phyloP scores from a whole-genome alignment of 2,329 filamentous ascomycete genomes.

The Penicillium olsonii region DNA sequence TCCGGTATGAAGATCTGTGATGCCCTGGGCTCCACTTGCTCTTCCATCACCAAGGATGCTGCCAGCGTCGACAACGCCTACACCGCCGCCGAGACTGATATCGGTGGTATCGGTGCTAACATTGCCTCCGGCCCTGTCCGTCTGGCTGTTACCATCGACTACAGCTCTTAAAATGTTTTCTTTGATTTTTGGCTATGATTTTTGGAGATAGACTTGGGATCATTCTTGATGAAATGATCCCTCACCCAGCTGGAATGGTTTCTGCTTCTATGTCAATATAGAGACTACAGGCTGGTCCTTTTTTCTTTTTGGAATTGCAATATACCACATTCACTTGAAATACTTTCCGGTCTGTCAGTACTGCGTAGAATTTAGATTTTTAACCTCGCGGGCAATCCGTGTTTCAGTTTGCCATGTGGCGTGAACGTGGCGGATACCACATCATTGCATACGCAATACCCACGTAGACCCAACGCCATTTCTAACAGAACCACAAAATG shows the following conservation, averaged over 20 bases:
- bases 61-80: slow-evolving; percentile 35
- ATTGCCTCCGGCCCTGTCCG: slow-evolving; percentile 27
- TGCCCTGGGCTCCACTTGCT: slow-evolving; percentile 29
- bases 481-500: background rate
- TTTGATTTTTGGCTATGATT: slow-evolving; percentile 7
- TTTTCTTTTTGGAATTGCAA: slow-evolving; percentile 3
- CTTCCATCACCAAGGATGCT: slow-evolving; percentile 28
- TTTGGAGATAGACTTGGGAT: slow-evolving; percentile 8
- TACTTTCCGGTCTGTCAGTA: background rate
- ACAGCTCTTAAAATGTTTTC: slow-evolving; percentile 25
- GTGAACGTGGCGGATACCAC: slow-evolving; percentile 6
- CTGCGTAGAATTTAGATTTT: background rate
- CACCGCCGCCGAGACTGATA: slow-evolving; percentile 24
- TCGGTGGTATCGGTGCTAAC: slow-evolving; percentile 40
- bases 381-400: background rate
- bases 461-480: background rate
- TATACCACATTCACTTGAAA: slow-evolving; percentile 12
- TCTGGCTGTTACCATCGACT: slow-evolving; percentile 32
- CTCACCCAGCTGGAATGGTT: slow-evolving; percentile 16
- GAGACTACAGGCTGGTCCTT: slow-evolving; percentile 15
- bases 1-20: slow-evolving; percentile 43
- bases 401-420: slow-evolving; percentile 1
- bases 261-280: slow-evolving; percentile 14
- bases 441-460: slow-evolving; percentile 8
- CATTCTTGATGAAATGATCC: slow-evolving; percentile 15